Evolutionary conservation across 2,329 filamentous ascomycete species (phyloP).

Genomic region (Mycosphaerella sp.): DNA sequence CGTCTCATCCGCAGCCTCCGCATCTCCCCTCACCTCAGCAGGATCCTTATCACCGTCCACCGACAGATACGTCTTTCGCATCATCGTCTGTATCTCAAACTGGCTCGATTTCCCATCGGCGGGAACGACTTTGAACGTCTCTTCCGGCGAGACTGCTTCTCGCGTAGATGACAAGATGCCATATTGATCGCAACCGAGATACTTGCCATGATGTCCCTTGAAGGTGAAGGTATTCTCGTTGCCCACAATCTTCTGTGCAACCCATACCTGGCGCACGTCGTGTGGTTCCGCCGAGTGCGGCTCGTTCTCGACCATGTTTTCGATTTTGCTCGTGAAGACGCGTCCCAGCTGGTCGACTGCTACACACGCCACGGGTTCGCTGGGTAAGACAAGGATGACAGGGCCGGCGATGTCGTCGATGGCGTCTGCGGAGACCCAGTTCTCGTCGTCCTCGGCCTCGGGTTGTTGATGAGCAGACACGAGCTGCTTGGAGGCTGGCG

Average conservation of each 20-base stretch:
- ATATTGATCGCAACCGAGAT: conserved; percentile 77
- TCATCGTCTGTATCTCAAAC: conserved; percentile 30
- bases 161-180: conserved; percentile 69
- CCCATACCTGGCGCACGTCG: conserved; percentile 92
- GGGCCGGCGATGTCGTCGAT: conserved; percentile 72
- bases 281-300: conserved; percentile 85
- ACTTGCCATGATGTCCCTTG: conserved; percentile 85
- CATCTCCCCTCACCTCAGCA: conserved; percentile 54
- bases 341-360: conserved; percentile 81
- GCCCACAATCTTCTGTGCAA: conserved; percentile 75
- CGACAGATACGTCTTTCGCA: conserved; percentile 63
- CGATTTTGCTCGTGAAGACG: conserved; percentile 72
- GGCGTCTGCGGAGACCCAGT: conserved; percentile 80
- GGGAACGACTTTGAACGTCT: conserved; percentile 59
- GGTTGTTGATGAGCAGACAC: conserved; percentile 28
- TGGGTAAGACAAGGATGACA: conserved; percentile 73
- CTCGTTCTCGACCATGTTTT: conserved; percentile 83
- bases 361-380: conserved; percentile 64
- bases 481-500: conserved; percentile 32
- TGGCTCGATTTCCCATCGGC: conserved; percentile 13
- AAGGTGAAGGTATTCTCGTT: conserved; percentile 70
- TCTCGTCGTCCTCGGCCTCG: conserved; percentile 63
- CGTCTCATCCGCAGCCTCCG: conserved; percentile 56
- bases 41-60: conserved; percentile 45
- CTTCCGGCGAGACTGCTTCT: conserved; percentile 75